phyloP scores from a whole-genome alignment of 2,329 filamentous ascomycete species.

The Penicillium sp. region DNA sequence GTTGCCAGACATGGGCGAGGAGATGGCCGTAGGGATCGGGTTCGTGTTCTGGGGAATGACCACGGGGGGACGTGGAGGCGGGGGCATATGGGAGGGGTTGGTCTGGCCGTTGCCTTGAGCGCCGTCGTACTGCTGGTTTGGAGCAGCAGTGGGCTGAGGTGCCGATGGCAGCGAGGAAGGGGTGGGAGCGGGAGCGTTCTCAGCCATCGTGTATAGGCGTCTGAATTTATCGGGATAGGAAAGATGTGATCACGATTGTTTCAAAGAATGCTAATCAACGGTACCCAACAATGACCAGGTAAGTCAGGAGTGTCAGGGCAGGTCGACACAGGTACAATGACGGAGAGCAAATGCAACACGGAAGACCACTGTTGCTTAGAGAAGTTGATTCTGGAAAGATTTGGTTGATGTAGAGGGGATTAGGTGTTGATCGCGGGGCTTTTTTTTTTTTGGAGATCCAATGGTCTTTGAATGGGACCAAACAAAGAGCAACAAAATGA shows the following conservation, averaged over 20 bases:
- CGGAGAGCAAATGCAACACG: not conserved
- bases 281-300: not conserved
- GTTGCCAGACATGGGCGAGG: constrained; percentile 78
- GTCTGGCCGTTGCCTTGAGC: constrained; percentile 71
- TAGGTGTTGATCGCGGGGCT: constrained; percentile 5
- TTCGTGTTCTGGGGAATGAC: constrained; percentile 96
- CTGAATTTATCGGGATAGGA: constrained; percentile 15
- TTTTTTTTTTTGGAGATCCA: not conserved
- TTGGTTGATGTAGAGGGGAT: not conserved
- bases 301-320: constrained; percentile 1
- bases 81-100: constrained; percentile 80
- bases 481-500: constrained; percentile 26
- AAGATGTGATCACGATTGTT: constrained; percentile 14
- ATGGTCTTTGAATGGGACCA: constrained; percentile 19
- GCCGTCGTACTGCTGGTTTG: constrained; percentile 74
- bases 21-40: constrained; percentile 90
- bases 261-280: constrained; percentile 3
- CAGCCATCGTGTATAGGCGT: constrained; percentile 69
- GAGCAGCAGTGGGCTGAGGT: constrained; percentile 70
- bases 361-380: not conserved
- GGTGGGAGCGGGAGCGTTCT: constrained; percentile 69
- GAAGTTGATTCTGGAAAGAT: not conserved
- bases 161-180: constrained; percentile 72
- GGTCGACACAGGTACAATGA: constrained; percentile 1
- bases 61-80: constrained; percentile 80